Evolutionary conservation across 768 basidiomycete species (phyloP).

Genomic region (Candolleomyces efflorescens): DNA sequence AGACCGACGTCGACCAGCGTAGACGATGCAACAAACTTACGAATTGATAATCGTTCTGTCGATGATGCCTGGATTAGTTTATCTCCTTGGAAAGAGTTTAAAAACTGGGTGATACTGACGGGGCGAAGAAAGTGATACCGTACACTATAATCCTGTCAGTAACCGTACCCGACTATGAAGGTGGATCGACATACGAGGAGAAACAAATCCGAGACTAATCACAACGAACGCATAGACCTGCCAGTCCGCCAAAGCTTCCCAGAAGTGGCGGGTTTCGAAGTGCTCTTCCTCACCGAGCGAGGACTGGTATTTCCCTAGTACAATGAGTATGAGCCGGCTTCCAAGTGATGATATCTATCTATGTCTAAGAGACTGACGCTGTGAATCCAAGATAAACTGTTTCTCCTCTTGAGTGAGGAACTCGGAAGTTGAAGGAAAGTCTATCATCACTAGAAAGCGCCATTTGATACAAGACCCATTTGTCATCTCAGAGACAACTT

Average conservation of each 20-base stretch:
- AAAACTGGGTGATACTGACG: constrained; percentile 37
- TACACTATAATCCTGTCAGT: constrained; percentile 39
- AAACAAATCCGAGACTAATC: constrained; percentile 54
- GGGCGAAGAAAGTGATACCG: constrained; percentile 67
- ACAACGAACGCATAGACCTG: constrained; percentile 59
- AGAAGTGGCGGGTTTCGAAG: constrained; percentile 50
- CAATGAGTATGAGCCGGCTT: neutral
- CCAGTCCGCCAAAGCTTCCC: constrained; percentile 58
- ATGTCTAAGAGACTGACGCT: constrained; percentile 35
- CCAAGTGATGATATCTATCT: no score
- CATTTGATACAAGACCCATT: neutral
- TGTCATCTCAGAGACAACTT: constrained; percentile 5
- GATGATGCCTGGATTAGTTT: neutral
- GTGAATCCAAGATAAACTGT: constrained; percentile 47
- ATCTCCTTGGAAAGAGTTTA: neutral
- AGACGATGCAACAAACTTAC: constrained; percentile 24
- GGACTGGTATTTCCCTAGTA: constrained; percentile 49
- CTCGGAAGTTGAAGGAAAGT: constrained; percentile 53
- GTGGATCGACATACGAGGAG: constrained; percentile 44
- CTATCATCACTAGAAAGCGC: constrained; percentile 46
- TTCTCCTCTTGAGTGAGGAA: constrained; percentile 63
- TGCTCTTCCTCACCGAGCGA: constrained; percentile 59
- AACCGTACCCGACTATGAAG: neutral
- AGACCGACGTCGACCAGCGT: no score
- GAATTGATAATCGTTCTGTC: constrained; percentile 55